These are phyloP conservation scores for Suhomyces bolitotheri DNA, from an alignment of 1,139 yeast species.

Conservation along the genomic window DNA sequence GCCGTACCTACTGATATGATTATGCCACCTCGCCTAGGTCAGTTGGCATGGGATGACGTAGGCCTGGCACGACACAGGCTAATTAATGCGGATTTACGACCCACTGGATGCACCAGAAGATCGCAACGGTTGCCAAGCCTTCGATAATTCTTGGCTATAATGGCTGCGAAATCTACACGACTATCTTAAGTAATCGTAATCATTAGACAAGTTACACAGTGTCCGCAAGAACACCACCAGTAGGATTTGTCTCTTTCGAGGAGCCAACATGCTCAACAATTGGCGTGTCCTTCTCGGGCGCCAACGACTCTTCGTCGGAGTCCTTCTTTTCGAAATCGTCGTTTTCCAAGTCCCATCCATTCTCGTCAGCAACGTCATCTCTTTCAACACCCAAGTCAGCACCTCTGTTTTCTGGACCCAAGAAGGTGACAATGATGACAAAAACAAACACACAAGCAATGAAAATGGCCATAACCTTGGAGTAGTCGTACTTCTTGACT, in stretches of 20 bases:
- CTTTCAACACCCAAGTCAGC: slow-evolving; percentile 25
- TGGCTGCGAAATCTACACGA: slow-evolving; percentile 1
- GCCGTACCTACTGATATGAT: too few species aligned
- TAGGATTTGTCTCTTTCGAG: too few species aligned
- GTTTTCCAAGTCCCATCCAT: slow-evolving; percentile 11
- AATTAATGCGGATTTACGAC: too few species aligned
- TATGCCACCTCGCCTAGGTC: too few species aligned
- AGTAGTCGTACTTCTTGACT: slow-evolving; percentile 27
- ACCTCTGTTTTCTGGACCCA: slow-evolving; percentile 74
- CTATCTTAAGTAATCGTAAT: too few species aligned
- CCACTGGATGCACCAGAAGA: too few species aligned
- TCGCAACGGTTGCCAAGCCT: background rate
- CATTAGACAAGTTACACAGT: too few species aligned
- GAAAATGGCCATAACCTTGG: slow-evolving; percentile 75
- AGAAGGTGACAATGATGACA: slow-evolving; percentile 53
- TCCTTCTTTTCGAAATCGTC: slow-evolving; percentile 13
- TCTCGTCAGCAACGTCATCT: slow-evolving; percentile 17
- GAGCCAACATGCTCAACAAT: slow-evolving; percentile 1
- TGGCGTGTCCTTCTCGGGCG: slow-evolving; percentile 4
- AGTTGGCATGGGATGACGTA: too few species aligned
- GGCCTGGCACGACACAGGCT: too few species aligned
- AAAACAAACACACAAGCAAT: slow-evolving; percentile 76
- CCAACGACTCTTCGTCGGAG: slow-evolving; percentile 12
- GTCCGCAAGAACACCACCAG: too few species aligned
- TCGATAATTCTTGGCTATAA: background rate